Evolutionary conservation across 352 stramenopile genomes (phyloP).

Genomic region (Pythium plurisporium): DNA sequence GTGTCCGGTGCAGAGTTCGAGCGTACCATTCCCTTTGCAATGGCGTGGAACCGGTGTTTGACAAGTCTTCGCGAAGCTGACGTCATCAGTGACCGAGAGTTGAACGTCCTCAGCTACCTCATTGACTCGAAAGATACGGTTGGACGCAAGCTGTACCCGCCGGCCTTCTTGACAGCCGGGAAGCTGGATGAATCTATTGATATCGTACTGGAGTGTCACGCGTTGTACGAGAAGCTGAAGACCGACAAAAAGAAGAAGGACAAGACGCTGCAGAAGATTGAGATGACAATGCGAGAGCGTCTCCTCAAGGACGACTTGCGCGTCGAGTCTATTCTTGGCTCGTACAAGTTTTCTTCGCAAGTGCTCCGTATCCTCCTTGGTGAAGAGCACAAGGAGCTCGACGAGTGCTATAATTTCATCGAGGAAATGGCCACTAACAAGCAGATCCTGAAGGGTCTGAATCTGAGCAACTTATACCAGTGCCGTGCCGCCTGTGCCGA

Average conservation of each 20-base stretch:
- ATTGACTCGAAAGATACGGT: conserved; percentile 78
- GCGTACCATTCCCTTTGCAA: conserved; percentile 83
- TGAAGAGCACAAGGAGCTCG: conserved; percentile 81
- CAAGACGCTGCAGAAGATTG: conserved; percentile 83
- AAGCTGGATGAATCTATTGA: conserved; percentile 87
- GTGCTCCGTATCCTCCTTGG: conserved; percentile 72
- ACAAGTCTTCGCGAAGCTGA: conserved; percentile 73
- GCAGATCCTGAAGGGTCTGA: conserved; percentile 72
- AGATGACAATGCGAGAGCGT: conserved; percentile 82
- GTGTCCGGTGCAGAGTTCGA: conserved; percentile 80
- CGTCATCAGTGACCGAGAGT: conserved; percentile 78
- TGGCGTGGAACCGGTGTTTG: conserved; percentile 84
- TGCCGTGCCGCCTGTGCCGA: conserved; percentile 63
- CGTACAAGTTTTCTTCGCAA: conserved; percentile 87
- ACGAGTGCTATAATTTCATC: conserved; percentile 85
- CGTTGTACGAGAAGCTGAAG: conserved; percentile 79
- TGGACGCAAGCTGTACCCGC: conserved; percentile 75
- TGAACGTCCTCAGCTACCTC: conserved; percentile 84
- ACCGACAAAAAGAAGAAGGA: conserved; percentile 89
- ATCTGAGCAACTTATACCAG: conserved; percentile 73
- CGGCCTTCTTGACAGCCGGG: conserved; percentile 78
- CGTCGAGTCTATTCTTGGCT: conserved; percentile 74
- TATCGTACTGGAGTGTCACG: conserved; percentile 74
- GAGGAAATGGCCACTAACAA: conserved; percentile 77
- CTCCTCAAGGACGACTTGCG: conserved; percentile 85